Base-by-base conservation (phyloP, 805 yeast species). In the Wickerhamiella domercqiae region DNA sequence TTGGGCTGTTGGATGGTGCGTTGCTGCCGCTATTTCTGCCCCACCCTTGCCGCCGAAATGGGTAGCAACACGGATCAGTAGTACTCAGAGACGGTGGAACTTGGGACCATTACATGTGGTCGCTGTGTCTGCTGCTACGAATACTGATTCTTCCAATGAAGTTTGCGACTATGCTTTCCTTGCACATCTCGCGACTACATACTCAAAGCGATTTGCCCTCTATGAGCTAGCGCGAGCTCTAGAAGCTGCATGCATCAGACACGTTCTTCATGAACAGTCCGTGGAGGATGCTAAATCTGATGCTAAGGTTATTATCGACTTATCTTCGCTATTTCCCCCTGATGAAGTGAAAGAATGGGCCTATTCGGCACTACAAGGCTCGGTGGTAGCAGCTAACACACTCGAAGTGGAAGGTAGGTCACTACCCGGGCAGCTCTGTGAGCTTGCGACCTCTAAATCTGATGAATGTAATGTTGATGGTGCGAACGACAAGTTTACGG, bases 1-100 rank as follows among this genome's bases (percentile, higher is more conserved):
- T 25, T 61, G 66, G 67, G 54, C 66, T 0, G 35, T 46, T 1
- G 55, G 56, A 29, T 64, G 68, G 68, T 59, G 54, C 38, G 47
- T 64, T 18, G 50, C 61, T 2, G 53, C 62, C 1, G 49, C 57
- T 0, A 43, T 51, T 3, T 47, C 49, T 21, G 35, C 41, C 7
- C 22, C 16, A 7, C 21, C 14, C 2, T 30, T n/a, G 7, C 25
- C 29, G 18, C 32, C 47, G 3, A 36, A 32, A 2, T 50, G 52
- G 53, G 35, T 44, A 11, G 55, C 49, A 1, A 35, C 49, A 3
- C 41, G 47, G 17, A 31, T 50, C 29, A 37, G 25, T 21, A 41
- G 46, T 24, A 9, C 11, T 2, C 48, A 46, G 24, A 39, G 49
- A 2, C 38, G 54, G 11, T 50, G 54, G 54, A 29, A 34, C 5